These are phyloP conservation scores for Malassezia cuniculi DNA, from an alignment of 1,284 basidiomycete genomes.

Conservation along the genomic window DNA sequence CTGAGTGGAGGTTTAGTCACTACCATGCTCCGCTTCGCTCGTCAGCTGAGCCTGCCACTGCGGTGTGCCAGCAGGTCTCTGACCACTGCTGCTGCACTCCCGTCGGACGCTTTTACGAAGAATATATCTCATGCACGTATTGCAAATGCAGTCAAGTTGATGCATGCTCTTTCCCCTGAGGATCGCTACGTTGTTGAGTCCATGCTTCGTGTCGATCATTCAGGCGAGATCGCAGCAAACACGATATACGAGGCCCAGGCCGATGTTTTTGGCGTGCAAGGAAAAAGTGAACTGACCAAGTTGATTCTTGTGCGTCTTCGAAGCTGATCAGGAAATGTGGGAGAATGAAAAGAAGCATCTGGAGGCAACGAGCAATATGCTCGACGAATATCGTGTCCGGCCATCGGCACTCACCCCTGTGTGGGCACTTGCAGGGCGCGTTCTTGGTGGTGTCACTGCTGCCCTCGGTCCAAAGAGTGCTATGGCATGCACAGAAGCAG, in stretches of 20 bases:
- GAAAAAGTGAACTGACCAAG: constrained; percentile 23
- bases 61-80: too few species aligned
- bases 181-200: constrained; percentile 24
- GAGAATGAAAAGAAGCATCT: constrained; percentile 88
- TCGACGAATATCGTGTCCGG: constrained; percentile 66
- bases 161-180: constrained; percentile 17
- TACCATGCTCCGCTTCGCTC: too few species aligned
- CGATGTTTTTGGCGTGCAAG: constrained; percentile 29
- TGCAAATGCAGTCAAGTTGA: constrained; percentile 15
- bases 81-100: constrained; percentile 16
- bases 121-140: constrained; percentile 1
- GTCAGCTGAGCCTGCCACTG: too few species aligned
- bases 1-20: too few species aligned
- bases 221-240: constrained; percentile 42
- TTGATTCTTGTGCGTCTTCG: constrained; percentile 17
- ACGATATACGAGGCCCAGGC: constrained; percentile 44
- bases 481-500: constrained; percentile 96
- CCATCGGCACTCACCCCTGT: constrained; percentile 71
- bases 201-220: constrained; percentile 43
- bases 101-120: constrained; percentile 27
- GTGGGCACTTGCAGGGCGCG: constrained; percentile 72
- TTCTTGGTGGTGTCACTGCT: constrained; percentile 70
- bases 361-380: constrained; percentile 67
- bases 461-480: constrained; percentile 81
- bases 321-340: constrained; percentile 69